Evolutionary conservation across 2,329 filamentous ascomycete species (phyloP).

Genomic region (Didymosphaeria variabile): DNA sequence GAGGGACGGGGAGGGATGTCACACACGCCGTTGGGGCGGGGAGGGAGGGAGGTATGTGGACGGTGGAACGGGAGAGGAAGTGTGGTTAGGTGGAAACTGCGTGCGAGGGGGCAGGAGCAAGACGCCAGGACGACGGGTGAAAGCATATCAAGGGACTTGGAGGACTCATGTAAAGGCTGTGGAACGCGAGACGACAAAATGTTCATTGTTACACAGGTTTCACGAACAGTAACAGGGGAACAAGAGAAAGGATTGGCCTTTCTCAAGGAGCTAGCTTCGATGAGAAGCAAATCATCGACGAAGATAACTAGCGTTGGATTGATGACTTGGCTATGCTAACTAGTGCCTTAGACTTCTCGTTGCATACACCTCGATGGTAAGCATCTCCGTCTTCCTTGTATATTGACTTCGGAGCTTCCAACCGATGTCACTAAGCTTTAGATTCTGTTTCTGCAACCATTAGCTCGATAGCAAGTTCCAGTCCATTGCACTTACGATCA

Average conservation of each 20-base stretch:
- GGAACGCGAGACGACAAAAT: too few species aligned
- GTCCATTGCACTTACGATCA: background rate
- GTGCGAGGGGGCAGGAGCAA: too few species aligned
- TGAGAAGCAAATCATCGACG: background rate
- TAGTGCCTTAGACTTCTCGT: background rate
- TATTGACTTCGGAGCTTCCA: background rate
- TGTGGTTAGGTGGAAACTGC: too few species aligned
- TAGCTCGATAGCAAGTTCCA: background rate
- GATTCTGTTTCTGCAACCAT: background rate
- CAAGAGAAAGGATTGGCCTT: too few species aligned
- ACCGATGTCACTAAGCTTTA: background rate
- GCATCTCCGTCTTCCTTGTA: background rate
- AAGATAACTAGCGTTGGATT: background rate
- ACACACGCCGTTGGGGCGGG: too few species aligned
- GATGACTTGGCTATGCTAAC: background rate
- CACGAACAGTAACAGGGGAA: background rate
- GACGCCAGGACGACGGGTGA: too few species aligned
- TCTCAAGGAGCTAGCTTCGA: too few species aligned
- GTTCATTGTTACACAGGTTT: background rate
- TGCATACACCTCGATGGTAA: background rate
- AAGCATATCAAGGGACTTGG: too few species aligned
- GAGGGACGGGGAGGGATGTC: too few species aligned
- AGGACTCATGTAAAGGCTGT: too few species aligned
- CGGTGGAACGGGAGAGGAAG: too few species aligned
- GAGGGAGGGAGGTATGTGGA: too few species aligned